Evolutionary conservation across 2,329 filamentous ascomycete species (phyloP).

Genomic region (Botrytis galanthina): DNA sequence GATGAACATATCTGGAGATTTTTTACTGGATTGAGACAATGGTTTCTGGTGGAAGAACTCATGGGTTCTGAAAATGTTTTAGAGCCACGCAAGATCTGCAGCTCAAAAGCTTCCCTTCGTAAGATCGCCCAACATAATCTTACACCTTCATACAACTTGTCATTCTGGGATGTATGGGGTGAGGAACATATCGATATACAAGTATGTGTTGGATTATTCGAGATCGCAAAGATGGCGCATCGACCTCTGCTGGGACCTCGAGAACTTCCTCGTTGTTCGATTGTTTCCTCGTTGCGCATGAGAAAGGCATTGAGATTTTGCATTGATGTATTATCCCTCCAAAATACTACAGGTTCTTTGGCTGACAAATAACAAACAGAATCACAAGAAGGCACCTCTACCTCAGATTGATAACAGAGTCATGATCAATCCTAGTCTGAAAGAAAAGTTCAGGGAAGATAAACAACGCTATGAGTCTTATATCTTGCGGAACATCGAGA

Average conservation of each 20-base stretch:
- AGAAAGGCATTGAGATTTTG: background rate
- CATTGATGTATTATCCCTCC: no score
- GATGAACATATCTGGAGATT: background rate
- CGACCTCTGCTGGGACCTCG: background rate
- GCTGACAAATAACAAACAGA: no score
- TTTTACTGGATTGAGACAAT: background rate
- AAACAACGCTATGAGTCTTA: no score
- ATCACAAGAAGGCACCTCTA: no score
- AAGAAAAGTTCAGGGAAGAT: no score
- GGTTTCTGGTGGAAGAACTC: background rate
- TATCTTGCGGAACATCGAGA: no score
- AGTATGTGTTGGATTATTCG: background rate
- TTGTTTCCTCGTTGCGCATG: accelerated
- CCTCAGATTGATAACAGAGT: no score
- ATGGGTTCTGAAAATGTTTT: background rate
- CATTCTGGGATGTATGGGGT: background rate
- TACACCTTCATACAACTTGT: background rate
- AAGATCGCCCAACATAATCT: background rate
- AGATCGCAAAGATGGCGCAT: accelerated
- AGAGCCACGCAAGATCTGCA: background rate
- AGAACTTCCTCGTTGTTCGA: background rate
- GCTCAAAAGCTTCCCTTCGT: background rate
- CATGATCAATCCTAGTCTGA: no score
- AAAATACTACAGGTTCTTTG: no score
- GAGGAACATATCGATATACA: background rate